A percentile compares a stretch with the other conserved stretches of the same genome.
phyloP scores from a whole-genome alignment of 2,329 filamentous ascomycete species.

The Curvularia spicifera region DNA sequence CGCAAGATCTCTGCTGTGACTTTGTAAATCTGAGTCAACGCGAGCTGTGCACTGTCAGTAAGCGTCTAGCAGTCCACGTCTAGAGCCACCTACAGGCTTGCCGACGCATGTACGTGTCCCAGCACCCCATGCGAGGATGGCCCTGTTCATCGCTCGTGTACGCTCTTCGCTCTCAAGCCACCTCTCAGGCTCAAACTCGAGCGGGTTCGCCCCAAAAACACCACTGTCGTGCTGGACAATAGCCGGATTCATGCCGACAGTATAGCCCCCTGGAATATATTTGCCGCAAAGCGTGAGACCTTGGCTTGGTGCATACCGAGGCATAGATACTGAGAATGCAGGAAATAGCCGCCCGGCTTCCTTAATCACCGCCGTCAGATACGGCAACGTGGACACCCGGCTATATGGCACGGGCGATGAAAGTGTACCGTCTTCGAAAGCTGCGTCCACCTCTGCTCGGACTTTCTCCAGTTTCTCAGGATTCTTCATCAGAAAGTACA shows the following conservation, averaged over 20 bases:
- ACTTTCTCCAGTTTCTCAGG: slow-evolving; percentile 24
- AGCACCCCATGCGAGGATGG: slow-evolving; percentile 63
- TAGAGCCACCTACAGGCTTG: slow-evolving; percentile 51
- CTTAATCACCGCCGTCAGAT: slow-evolving; percentile 77
- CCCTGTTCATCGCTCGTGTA: slow-evolving; percentile 7
- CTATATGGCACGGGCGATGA: slow-evolving; percentile 20
- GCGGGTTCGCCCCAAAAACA: slow-evolving; percentile 8
- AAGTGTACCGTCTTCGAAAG: slow-evolving; percentile 19
- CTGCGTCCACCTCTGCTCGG: slow-evolving; percentile 28
- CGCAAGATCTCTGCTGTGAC: slow-evolving; percentile 28
- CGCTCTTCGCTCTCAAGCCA: slow-evolving; percentile 13
- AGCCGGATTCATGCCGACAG: slow-evolving; percentile 76
- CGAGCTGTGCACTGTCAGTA: slow-evolving; percentile 7
- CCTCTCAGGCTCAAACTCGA: slow-evolving; percentile 7
- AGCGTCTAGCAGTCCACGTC: neutral
- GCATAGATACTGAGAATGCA: slow-evolving; percentile 71
- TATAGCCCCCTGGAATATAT: slow-evolving; percentile 70
- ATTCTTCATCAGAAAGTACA: slow-evolving; percentile 51
- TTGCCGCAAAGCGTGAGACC: slow-evolving; percentile 68
- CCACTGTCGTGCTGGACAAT: slow-evolving; percentile 41
- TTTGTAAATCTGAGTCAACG: slow-evolving; percentile 32
- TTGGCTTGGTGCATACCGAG: slow-evolving; percentile 70
- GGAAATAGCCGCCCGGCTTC: slow-evolving; percentile 78
- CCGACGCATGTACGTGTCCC: slow-evolving; percentile 71
- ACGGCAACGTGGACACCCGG: slow-evolving; percentile 70